Evolutionary conservation across 345 rosid species (phyloP).

Genomic region (Pelargonium nanum): DNA sequence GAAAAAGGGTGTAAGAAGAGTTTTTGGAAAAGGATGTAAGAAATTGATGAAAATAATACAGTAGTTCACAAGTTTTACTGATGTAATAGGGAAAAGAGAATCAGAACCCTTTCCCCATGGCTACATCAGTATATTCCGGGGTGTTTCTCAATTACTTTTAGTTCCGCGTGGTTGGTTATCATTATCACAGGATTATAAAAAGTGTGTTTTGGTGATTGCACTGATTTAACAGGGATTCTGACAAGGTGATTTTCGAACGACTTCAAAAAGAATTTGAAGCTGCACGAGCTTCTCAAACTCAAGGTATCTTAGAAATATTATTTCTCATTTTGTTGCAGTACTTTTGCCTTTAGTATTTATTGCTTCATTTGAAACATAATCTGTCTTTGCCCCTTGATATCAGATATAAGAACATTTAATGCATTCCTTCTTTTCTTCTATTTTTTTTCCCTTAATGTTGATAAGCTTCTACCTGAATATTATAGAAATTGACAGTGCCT

Average conservation of each 20-base stretch:
- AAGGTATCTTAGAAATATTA: slow-evolving; percentile 30
- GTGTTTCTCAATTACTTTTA: background rate
- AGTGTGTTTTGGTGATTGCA: slow-evolving; percentile 7
- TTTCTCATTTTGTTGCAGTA: background rate
- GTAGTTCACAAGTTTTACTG: no score
- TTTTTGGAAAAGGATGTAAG: no score
- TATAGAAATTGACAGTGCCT: no score
- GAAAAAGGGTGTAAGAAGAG: no score
- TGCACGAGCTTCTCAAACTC: slow-evolving; percentile 69
- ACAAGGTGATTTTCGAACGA: slow-evolving; percentile 75
- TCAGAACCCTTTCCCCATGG: no score
- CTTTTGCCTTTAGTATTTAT: background rate
- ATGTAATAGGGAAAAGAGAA: no score
- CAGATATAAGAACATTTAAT: background rate
- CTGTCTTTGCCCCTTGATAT: background rate
- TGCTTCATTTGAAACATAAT: background rate
- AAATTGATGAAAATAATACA: no score
- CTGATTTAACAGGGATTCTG: slow-evolving; percentile 65
- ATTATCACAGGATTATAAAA: background rate
- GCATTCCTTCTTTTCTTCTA: background rate
- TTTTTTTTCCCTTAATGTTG: no score
- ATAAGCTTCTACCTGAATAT: no score
- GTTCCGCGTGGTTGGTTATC: background rate
- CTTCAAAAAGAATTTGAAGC: slow-evolving; percentile 83
- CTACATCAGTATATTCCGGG: background rate